Evolutionary conservation across 2,329 filamentous ascomycete species (phyloP).

Genomic region (Teratosphaeria gauchensis): DNA sequence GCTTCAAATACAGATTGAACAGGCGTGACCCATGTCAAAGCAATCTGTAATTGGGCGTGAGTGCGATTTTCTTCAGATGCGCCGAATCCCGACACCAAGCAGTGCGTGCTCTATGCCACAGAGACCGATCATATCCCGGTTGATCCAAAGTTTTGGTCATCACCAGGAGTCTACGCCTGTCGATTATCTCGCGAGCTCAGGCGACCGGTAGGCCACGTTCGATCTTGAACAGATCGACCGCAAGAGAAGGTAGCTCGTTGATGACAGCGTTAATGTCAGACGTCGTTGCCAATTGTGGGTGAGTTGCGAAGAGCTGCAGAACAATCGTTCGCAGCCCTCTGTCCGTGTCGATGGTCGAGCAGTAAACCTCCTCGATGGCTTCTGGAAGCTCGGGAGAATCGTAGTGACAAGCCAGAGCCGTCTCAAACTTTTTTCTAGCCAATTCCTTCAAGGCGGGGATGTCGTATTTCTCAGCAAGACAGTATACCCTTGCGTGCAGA

Average conservation of each 20-base stretch:
- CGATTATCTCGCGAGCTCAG: neutral
- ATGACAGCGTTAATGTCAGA: slow-evolving; percentile 37
- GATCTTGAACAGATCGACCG: slow-evolving; percentile 40
- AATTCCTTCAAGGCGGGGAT: slow-evolving; percentile 38
- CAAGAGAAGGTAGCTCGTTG: slow-evolving; percentile 36
- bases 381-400: slow-evolving; percentile 37
- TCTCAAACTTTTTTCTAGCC: slow-evolving; percentile 37
- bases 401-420: slow-evolving; percentile 35
- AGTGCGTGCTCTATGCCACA: neutral
- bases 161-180: neutral
- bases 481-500: slow-evolving; percentile 40
- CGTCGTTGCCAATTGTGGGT: slow-evolving; percentile 36
- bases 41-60: neutral
- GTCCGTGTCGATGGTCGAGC: slow-evolving; percentile 40
- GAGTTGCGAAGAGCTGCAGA: slow-evolving; percentile 37
- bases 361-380: slow-evolving; percentile 40
- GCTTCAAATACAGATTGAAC: neutral
- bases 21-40: neutral
- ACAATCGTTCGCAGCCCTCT: slow-evolving; percentile 40
- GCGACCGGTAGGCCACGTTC: slow-evolving; percentile 35
- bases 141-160: neutral
- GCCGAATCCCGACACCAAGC: neutral
- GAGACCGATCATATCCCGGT: neutral
- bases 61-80: neutral
- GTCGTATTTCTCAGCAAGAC: slow-evolving; percentile 43